These are phyloP conservation scores for Zygoascus meyerae DNA, from an alignment of 1,139 yeast genomes.

Conservation along the genomic window DNA sequence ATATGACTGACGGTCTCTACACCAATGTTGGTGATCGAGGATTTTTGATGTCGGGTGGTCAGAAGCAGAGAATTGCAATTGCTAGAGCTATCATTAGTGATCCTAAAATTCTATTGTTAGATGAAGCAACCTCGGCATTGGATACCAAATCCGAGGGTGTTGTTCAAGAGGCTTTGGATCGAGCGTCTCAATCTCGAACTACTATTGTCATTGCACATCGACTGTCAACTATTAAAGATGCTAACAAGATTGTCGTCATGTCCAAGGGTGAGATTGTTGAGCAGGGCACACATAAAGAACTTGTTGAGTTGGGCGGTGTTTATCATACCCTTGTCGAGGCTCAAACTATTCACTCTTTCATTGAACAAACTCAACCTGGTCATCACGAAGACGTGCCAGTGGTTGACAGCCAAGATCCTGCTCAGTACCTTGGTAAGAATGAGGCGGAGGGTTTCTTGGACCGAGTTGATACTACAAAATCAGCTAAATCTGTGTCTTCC, in stretches of 20 bases:
- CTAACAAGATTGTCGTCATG: slow-evolving; percentile 42
- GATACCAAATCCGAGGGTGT: slow-evolving; percentile 61
- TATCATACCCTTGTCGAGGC: slow-evolving; percentile 36
- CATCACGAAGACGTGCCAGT: slow-evolving; percentile 13
- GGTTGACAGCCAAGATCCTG: slow-evolving; percentile 11
- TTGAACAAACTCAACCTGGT: neutral
- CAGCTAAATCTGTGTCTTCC: slow-evolving; percentile 15
- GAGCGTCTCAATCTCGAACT: slow-evolving; percentile 58
- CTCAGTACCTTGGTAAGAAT: slow-evolving; percentile 9
- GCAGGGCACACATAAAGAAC: slow-evolving; percentile 38
- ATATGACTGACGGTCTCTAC: slow-evolving; percentile 40
- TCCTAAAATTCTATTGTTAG: slow-evolving; percentile 58
- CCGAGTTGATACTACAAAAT: slow-evolving; percentile 12
- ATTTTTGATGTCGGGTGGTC: slow-evolving; percentile 68
- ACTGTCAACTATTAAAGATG: slow-evolving; percentile 59
- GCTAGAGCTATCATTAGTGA: slow-evolving; percentile 71
- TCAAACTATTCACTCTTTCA: slow-evolving; percentile 24
- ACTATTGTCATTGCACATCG: slow-evolving; percentile 78
- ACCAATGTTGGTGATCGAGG: slow-evolving; percentile 56
- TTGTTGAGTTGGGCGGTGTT: slow-evolving; percentile 31
- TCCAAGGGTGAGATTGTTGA: slow-evolving; percentile 38
- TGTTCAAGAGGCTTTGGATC: slow-evolving; percentile 48
- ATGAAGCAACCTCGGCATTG: slow-evolving; percentile 77
- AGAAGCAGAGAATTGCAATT: slow-evolving; percentile 81
- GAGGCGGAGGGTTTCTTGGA: slow-evolving; percentile 11